phyloP scores from a whole-genome alignment of 2,329 filamentous ascomycete genomes.

The Botryotinia calthae region DNA sequence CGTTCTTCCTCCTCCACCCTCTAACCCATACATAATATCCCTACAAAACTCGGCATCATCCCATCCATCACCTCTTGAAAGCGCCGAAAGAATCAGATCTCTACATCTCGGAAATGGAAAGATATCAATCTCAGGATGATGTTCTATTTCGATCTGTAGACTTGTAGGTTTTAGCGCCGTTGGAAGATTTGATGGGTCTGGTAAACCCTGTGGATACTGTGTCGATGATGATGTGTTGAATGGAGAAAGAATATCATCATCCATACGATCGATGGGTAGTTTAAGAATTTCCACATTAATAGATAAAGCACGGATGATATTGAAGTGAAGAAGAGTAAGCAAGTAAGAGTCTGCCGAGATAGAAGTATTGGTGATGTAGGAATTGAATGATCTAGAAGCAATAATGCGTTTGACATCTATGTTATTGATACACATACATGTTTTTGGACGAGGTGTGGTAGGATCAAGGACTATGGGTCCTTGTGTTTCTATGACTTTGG shows the following conservation, averaged over 20 bases:
- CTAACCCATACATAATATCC: conserved; percentile 40
- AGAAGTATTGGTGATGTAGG: conserved; percentile 8
- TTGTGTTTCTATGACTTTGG: not conserved
- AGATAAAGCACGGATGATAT: conserved; percentile 40
- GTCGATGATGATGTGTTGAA: conserved; percentile 17
- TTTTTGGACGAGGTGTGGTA: not conserved
- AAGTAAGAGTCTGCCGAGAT: conserved; percentile 33
- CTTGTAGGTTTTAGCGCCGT: conserved; percentile 40
- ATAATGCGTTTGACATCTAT: conserved; percentile 2
- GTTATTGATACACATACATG: conserved; percentile 14
- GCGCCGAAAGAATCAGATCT: conserved; percentile 41
- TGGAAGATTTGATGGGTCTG: conserved; percentile 21
- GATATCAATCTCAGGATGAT: conserved; percentile 44
- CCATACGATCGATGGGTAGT: conserved; percentile 24
- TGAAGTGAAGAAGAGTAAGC: conserved; percentile 41
- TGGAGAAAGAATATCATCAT: conserved; percentile 26
- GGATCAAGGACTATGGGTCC: not conserved
- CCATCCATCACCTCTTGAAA: conserved; percentile 37
- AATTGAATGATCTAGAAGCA: conserved; percentile 18
- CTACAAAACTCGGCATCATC: conserved; percentile 41
- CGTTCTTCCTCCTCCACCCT: conserved; percentile 28
- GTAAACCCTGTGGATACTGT: not conserved
- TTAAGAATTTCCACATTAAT: conserved; percentile 39
- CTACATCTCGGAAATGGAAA: conserved; percentile 42
- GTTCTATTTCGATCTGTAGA: conserved; percentile 40